Base-by-base conservation (phyloP, 2,329 filamentous ascomycete genomes). In the Spiromastix sp. region DNA sequence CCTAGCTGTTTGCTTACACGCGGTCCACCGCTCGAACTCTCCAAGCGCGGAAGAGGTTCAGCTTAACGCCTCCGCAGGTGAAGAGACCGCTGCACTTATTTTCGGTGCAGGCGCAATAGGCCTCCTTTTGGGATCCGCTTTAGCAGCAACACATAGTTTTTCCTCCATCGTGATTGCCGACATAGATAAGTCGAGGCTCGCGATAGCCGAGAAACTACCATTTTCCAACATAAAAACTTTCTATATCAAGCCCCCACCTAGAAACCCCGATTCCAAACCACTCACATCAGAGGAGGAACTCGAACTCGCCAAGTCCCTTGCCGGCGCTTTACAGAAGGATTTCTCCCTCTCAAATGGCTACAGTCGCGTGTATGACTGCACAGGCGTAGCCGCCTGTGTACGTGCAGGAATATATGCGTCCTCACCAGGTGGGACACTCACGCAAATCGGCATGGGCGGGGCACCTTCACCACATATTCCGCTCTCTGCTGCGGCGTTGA, bases 81-180 rank as follows among this genome's bases (percentile, higher is more conserved):
- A 58, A 32, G 50, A 51, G 4, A 62, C 65, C 6, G 67, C 65
- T 0, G 71, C 74, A 1, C 49, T 77, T 12, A 68, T 78, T 2
- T 72, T 77, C 42, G 74, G 74, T 4, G 74, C 74, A 4, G 74
- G 74, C 4, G 71, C 74, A 3, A 73, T 79, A 7, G 74, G 74
- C 0, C 53, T 77, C 6, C 55, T 79, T 1, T 69, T 73, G 16
- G 72, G 74, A 3, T 70, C 72, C 2, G 71, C 71, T 5, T 67
- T 77, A 42, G 67, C 68, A 1, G 68, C 67, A 31, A 63, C 71
- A 4, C 64, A 68, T 22, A 66, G 68, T 20, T 72, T 74, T 25
- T 56, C 60, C 2, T 66, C 61, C 8, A 71, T 79, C 13, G 59
- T 76, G 1, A 71, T 79, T 36, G 74, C 73, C 9, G 74, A 79